Evolutionary conservation across 2,329 filamentous ascomycete genomes (phyloP), one percentile per base, ranked within the genome.

Genomic region (Trichoderma koningiopsis): DNA sequence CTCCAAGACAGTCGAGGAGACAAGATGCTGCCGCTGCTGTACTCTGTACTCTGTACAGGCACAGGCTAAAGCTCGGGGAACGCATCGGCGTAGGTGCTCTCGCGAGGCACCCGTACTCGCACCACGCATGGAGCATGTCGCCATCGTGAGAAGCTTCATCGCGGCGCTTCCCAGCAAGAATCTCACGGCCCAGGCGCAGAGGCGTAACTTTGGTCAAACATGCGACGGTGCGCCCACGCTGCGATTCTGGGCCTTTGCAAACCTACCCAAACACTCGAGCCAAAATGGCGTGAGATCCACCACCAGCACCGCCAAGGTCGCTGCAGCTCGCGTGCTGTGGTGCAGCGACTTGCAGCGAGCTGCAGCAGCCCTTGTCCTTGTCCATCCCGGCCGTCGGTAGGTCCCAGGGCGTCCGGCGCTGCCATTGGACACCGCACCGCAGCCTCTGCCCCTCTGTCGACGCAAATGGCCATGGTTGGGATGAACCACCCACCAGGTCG

Each of bases 271-370:
- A 59, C 62, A 49, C 27, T 55, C 29, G 33, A 52, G 52, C 61
- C 61, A 64, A 60, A 55, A 64, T 63, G 55, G 56, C 55, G 57
- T 55, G 55, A 66, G 68, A 49, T 61, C 68, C 68, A 70, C 63
- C 56, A 33, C 53, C 64, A 67, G 49, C 68, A 68, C 63, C 64
- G 63, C 63, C 57, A 29, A 64, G 53, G 53, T 52, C 71, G 69
- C 74, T 75, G 73, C 75, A 73, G 70, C 65, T 71, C 71, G 73
- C 68, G 67, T 72, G 72, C 68, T 72, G 69, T 71, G 58, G 56
- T 49, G 55, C 68, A 70, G 64, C 63, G 60, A 71, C 56, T 56
- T 49, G 55, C 68, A 70, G 64, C 63, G 60, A 71, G 53, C 53
- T 47, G 55, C 68, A 70, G 64, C 63, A 68, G 22, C 35, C 63